Conservation (phyloP, 2,329 filamentous ascomycete genomes). For the Colletotrichum theobromicola region DNA sequence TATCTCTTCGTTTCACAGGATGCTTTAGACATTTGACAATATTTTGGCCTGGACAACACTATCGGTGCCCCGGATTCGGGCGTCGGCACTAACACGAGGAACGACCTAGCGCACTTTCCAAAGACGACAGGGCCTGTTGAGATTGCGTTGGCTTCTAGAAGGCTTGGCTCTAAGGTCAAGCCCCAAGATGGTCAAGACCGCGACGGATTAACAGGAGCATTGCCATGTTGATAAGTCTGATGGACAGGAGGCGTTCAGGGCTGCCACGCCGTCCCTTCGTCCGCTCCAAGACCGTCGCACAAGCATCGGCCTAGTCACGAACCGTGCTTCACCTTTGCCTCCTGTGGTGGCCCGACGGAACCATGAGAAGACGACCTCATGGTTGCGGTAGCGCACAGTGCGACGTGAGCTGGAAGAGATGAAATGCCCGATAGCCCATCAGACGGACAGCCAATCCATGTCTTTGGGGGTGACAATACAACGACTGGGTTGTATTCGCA, state of each 20-base stretch:
- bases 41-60: not conserved
- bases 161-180: not conserved
- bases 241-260: not conserved
- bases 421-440: not conserved
- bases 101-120: not conserved
- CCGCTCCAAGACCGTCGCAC: not conserved
- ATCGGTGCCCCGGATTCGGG: not conserved
- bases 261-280: not conserved
- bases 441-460: not conserved
- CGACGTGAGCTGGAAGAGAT: not conserved
- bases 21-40: not conserved
- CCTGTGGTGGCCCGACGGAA: not conserved
- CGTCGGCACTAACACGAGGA: not conserved
- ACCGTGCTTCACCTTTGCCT: not conserved
- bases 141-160: slow-evolving; percentile 11
- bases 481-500: slow-evolving; percentile 3
- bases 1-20: not conserved
- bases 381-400: slow-evolving; percentile 1
- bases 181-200: not conserved
- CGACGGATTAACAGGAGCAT: not conserved
- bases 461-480: not conserved
- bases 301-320: not conserved
- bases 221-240: not conserved
- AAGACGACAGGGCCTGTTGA: not conserved
- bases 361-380: not conserved